Conservation (phyloP, 2,329 filamentous ascomycete genomes). For the Microcyclospora pomicola region DNA sequence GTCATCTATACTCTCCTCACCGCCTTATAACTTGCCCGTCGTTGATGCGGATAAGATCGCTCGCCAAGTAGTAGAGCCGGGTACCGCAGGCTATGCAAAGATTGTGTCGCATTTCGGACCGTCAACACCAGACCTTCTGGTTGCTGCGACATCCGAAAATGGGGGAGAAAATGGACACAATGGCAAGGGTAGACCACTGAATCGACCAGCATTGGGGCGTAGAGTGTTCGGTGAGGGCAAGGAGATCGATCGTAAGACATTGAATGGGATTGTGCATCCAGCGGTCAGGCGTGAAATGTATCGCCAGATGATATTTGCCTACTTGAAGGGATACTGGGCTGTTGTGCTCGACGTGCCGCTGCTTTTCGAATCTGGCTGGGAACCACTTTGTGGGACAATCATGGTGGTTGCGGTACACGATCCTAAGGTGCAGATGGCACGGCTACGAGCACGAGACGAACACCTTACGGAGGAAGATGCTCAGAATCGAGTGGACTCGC, state of each 20-base stretch:
- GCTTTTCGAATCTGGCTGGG: conserved; percentile 77
- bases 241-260: conserved; percentile 58
- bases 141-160: conserved; percentile 38
- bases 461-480: conserved; percentile 78
- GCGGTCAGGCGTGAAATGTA: conserved; percentile 77
- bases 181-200: conserved; percentile 59
- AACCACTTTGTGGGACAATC: conserved; percentile 71
- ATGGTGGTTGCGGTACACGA: conserved; percentile 77
- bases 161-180: conserved; percentile 38
- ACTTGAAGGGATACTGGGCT: conserved; percentile 67
- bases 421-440: conserved; percentile 65
- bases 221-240: conserved; percentile 73
- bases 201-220: conserved; percentile 70
- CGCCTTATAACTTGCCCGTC: conserved; percentile 76
- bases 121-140: conserved; percentile 72
- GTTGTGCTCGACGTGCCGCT: conserved; percentile 87
- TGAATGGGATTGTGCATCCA: conserved; percentile 88
- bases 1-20: conserved; percentile 61
- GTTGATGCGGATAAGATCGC: conserved; percentile 90
- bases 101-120: conserved; percentile 72
- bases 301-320: conserved; percentile 55
- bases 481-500: conserved; percentile 69
- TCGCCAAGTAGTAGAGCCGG: conserved; percentile 86
- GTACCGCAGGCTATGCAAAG: conserved; percentile 65
- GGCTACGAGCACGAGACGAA: conserved; percentile 59